phyloP scores from a whole-genome alignment of 192 early-diverging fungal species.

The Diversispora eburnea region DNA sequence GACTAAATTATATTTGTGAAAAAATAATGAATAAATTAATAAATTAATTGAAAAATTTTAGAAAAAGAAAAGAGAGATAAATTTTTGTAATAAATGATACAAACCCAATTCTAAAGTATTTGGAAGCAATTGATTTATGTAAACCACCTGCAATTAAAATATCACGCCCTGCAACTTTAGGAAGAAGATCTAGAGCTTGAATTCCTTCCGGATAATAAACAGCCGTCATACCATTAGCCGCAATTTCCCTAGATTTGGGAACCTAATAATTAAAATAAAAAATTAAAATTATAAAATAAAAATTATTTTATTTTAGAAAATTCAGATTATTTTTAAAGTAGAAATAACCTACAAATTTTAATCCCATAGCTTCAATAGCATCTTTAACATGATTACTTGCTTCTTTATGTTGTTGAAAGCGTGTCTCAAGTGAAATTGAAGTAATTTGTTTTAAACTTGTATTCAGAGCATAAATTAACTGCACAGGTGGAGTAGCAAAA shows the following conservation, averaged over 20 bases:
- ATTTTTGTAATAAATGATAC: background rate
- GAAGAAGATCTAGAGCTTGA: constrained; percentile 69
- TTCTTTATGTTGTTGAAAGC: constrained; percentile 75
- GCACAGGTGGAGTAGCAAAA: constrained; percentile 97
- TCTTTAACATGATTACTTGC: constrained; percentile 75
- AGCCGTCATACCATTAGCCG: constrained; percentile 79
- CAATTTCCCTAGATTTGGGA: constrained; percentile 46
- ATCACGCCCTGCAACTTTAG: constrained; percentile 71
- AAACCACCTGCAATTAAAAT: constrained; percentile 93
- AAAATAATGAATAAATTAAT: background rate
- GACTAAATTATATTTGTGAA: constrained; percentile 35
- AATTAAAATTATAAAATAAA: background rate
- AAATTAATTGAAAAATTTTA: background rate
- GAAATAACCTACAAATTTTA: constrained; percentile 63
- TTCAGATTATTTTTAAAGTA: background rate
- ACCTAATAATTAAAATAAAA: constrained; percentile 14
- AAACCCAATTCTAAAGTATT: constrained; percentile 91
- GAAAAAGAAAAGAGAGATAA: background rate
- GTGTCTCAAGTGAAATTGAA: constrained; percentile 63
- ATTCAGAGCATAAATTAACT: constrained; percentile 85
- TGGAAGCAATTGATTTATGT: constrained; percentile 69
- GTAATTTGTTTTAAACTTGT: constrained; percentile 73
- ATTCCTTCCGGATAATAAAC: constrained; percentile 86
- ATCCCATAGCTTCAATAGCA: constrained; percentile 62
- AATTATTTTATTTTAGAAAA: background rate